Percentiles rank a stretch among this genome's conserved stretches.
Evolutionary conservation across 139 green algal species (phyloP).

Genomic region (Chlamydomonas eustigma): DNA sequence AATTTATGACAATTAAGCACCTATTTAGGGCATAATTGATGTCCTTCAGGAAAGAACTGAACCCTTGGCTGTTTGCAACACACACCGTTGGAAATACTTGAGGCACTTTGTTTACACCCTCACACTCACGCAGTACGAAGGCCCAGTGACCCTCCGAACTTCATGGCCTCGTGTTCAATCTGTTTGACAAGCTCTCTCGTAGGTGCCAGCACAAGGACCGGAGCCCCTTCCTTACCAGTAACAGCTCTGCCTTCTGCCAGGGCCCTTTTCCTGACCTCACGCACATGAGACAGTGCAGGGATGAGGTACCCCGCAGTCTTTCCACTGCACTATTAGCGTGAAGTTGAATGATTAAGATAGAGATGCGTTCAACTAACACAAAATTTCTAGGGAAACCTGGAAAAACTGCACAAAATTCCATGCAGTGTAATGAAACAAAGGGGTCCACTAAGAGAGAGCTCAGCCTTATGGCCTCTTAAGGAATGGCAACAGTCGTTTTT

Average conservation of each 20-base stretch:
- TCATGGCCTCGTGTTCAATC: background rate
- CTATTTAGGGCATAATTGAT: too few relatives aligned
- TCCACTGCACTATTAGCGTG: background rate
- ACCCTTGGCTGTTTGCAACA: too few relatives aligned
- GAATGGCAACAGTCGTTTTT: background rate
- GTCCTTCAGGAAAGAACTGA: too few relatives aligned
- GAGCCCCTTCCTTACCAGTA: slow-evolving; percentile 16
- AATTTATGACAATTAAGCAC: too few relatives aligned
- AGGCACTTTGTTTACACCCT: too few relatives aligned
- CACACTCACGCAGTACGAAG: background rate
- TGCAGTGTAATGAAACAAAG: background rate
- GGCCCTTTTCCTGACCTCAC: background rate
- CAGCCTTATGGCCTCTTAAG: background rate
- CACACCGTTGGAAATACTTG: too few relatives aligned
- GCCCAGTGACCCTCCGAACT: slow-evolving; percentile 1
- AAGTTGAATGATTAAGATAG: background rate
- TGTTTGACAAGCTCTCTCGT: slow-evolving; percentile 82
- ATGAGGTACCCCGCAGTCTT: slow-evolving; percentile 1
- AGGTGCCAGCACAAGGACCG: slow-evolving; percentile 70
- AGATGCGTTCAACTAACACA: background rate
- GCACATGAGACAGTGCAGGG: background rate
- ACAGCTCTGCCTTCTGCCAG: background rate
- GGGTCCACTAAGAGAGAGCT: background rate
- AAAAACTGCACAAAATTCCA: background rate
- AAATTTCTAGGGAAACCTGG: background rate